Conservation (phyloP, 345 rosid genomes). For the Bruguiera sexangula region DNA sequence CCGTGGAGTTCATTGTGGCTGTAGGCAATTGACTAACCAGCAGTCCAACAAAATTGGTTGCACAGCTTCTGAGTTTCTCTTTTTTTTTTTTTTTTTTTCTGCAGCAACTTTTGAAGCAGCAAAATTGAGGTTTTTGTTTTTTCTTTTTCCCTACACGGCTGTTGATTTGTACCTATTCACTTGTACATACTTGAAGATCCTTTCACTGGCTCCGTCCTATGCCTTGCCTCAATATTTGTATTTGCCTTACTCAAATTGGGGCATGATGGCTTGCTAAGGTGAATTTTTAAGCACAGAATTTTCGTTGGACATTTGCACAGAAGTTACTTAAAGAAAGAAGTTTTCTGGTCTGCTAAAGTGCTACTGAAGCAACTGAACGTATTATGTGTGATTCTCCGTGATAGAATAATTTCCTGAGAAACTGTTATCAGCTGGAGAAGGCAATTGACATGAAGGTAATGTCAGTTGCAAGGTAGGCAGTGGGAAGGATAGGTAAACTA, state of each 20-base stretch:
- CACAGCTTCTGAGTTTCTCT: conserved; percentile 16
- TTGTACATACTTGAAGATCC: conserved; percentile 27
- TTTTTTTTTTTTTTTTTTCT: background rate
- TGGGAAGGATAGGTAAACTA: conserved; percentile 23
- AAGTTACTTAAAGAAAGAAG: background rate
- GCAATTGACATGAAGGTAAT: conserved; percentile 51
- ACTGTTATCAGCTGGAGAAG: conserved; percentile 40
- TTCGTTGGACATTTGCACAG: background rate
- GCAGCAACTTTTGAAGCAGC: conserved; percentile 16
- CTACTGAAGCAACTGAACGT: too few species aligned
- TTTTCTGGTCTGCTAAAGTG: too few species aligned
- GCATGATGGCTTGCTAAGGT: conserved; percentile 1
- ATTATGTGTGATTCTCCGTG: too few species aligned
- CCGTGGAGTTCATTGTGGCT: conserved; percentile 14
- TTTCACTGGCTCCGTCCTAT: conserved; percentile 6
- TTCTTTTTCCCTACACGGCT: background rate
- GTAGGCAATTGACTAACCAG: background rate
- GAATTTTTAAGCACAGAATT: background rate
- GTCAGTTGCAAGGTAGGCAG: conserved; percentile 64
- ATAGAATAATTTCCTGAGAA: background rate
- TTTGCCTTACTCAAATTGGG: conserved; percentile 14
- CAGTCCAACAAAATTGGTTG: background rate
- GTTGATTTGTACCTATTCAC: conserved; percentile 17
- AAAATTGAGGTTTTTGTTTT: conserved; percentile 15
- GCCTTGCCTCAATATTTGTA: conserved; percentile 23